Evolutionary conservation across 2,329 filamentous ascomycete genomes (phyloP), one percentile per base, ranked within the genome.

Genomic region (Zymoseptoria crescenta): DNA sequence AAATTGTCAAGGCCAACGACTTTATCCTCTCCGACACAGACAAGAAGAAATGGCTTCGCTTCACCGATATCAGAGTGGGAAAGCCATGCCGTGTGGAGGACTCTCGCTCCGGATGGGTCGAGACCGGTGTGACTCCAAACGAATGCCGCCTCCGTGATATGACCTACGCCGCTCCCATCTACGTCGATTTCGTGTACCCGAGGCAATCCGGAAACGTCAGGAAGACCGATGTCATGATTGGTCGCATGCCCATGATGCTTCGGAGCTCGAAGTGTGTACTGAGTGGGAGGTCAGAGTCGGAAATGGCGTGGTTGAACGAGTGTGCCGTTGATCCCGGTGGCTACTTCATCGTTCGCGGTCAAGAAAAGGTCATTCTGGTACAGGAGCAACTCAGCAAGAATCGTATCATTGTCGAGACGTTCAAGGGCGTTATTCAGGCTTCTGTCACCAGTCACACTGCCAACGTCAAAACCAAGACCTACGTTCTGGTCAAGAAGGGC

Each of bases 371-470:
- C 67, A 99, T 99, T 70, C 79, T 99, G 50, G 95, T 99, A 13
- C 94, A 99, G 74, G 95, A 99, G 72, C 94, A 99, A 76, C 79
- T 99, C 72, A 99, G 94, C 82, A 99, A 99, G 82, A 99, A 99
- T 75, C 86, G 94, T 78, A 89, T 99, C 69, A 96, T 99, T 72
- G 93, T 99, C 16, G 95, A 99, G 75, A 87, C 90, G 57, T 96
- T 96, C 77, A 97, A 96, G 75, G 89, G 89, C 61, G 86, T 96
- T 64, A 93, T 97, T 58, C 90, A 93, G 66, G 94, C 95, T 45
- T 97, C 94, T 1, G 94, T 97, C 29, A 99, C 92, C 61, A 95
- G 92, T 84, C 96, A 94, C 29, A 97, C 95, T 1, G 91, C 96
- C 74, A 94, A 97, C 74, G 85, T 95, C 68, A 96, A 97, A 75